phyloP scores from a whole-genome alignment of 257 asterid species.

The Solanum ahanhuiri region DNA sequence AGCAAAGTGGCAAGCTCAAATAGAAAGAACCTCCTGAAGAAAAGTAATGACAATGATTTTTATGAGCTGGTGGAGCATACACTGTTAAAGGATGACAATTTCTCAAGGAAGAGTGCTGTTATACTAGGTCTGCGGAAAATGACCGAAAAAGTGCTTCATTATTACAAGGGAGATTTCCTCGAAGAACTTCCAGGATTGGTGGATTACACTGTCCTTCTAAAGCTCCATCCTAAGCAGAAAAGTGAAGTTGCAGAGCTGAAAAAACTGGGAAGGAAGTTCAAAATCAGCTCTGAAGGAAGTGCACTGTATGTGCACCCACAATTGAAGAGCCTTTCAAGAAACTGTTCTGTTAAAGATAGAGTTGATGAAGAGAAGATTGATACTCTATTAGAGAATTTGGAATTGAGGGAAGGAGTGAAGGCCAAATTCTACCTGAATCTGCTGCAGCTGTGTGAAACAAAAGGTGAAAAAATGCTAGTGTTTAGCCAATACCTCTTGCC shows the following conservation, averaged over 20 bases:
- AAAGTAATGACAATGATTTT: slow-evolving; percentile 56
- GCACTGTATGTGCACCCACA: slow-evolving; percentile 81
- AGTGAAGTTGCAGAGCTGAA: slow-evolving; percentile 40
- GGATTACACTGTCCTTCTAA: slow-evolving; percentile 71
- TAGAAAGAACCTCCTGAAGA: slow-evolving; percentile 36
- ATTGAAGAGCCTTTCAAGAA: slow-evolving; percentile 55
- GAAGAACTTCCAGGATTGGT: slow-evolving; percentile 95
- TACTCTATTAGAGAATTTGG: slow-evolving; percentile 40
- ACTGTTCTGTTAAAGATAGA: slow-evolving; percentile 51
- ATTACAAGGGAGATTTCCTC: slow-evolving; percentile 86
- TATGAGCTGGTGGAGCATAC: slow-evolving; percentile 77
- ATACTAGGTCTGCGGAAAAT: slow-evolving; percentile 85
- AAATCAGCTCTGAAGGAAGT: slow-evolving; percentile 80
- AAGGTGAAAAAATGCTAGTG: slow-evolving; percentile 68
- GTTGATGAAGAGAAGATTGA: slow-evolving; percentile 73
- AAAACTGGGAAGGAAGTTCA: slow-evolving; percentile 45
- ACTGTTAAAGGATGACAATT: slow-evolving; percentile 60
- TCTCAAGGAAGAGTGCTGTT: slow-evolving; percentile 57
- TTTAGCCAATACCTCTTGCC: slow-evolving; percentile 92
- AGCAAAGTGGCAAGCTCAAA: slow-evolving; percentile 55
- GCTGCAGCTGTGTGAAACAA: slow-evolving; percentile 74
- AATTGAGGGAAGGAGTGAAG: slow-evolving; percentile 67
- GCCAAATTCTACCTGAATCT: slow-evolving; percentile 79
- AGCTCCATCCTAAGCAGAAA: slow-evolving; percentile 50
- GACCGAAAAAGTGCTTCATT: slow-evolving; percentile 79